Percentiles rank a stretch among this genome's conserved stretches.
These are phyloP conservation scores for Malassezia japonica DNA, from an alignment of 1,284 basidiomycete genomes.

Conservation along the genomic window DNA sequence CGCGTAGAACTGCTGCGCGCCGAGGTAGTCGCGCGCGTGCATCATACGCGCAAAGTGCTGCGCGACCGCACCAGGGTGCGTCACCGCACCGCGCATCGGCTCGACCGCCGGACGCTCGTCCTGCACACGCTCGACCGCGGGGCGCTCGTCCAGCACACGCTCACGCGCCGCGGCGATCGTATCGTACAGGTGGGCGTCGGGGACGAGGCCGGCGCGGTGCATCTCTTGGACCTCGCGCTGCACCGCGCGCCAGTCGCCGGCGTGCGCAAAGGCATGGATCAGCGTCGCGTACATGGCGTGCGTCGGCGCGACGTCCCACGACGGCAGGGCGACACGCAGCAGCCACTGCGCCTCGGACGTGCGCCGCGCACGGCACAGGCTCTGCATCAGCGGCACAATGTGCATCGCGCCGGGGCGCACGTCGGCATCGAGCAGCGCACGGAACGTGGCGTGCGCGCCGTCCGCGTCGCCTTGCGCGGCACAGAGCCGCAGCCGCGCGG, in stretches of 20 bases:
- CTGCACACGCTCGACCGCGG: background rate
- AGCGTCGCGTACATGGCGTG: slow-evolving; percentile 6
- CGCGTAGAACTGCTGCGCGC: slow-evolving; percentile 12
- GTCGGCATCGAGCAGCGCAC: slow-evolving; percentile 2
- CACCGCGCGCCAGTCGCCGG: slow-evolving; percentile 8
- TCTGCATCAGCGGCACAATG: slow-evolving; percentile 2
- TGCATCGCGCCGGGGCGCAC: background rate
- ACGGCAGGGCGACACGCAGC: background rate
- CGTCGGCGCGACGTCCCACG: slow-evolving; percentile 9
- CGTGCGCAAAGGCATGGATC: background rate
- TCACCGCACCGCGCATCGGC: background rate
- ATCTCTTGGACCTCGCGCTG: slow-evolving; percentile 4
- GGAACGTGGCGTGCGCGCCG: background rate
- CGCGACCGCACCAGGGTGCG: background rate
- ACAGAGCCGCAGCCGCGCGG: slow-evolving; percentile 5
- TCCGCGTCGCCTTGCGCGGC: slow-evolving; percentile 5
- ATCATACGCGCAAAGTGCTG: slow-evolving; percentile 11
- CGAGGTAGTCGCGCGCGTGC: slow-evolving; percentile 2
- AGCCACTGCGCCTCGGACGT: slow-evolving; percentile 8
- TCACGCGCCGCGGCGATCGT: background rate
- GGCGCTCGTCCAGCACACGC: background rate
- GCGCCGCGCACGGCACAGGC: slow-evolving; percentile 3
- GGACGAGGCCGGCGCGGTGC: background rate
- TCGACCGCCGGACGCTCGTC: background rate
- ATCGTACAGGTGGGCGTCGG: slow-evolving; percentile 4